Evolutionary conservation across 306 rosid species (phyloP), one percentile per base, ranked within the genome.

Genomic region (Herpetospermum pedunculosum): DNA sequence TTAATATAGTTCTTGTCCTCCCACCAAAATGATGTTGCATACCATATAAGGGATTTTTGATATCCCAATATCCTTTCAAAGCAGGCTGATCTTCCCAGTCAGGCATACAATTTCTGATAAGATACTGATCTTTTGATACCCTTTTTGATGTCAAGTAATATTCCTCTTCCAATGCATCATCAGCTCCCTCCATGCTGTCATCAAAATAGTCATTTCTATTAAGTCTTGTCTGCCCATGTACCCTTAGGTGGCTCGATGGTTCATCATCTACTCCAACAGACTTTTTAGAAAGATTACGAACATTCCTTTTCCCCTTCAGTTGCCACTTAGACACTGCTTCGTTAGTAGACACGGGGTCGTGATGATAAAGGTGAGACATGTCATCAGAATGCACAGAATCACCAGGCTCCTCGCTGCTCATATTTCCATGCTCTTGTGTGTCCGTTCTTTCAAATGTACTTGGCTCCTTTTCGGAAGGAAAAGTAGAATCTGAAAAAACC

Each of bases 281-380:
- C 77, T 87, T 87, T 77, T 84, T 95, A 9, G 81, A 67, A 78
- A 95, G 87, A 84, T 82, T 89, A 26, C 96, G 92, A 28, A 57
- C 87, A 70, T 95, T 95, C 88, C 97, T 85, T 81, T 95, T 95
- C 73, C 97, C 97, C 84, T 95, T 91, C 79, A 88, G 68, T 76
- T 88, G 88, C 99, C 99, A 95, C 83, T 95, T 91, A 76, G 99
- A 91, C 74, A 95, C 92, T 40, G 99, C 84, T 78, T 91, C 96
- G 77, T 77, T 87, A 48, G 87, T 64, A 77, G 84, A 76, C 69
- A 81, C 76, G 74, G 80, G 89, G 69, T 86, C 90, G 37, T 74
- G 91, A 23, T 47, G 78, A 82, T 87, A 89, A 52, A 77, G 86
- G 76, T 85, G 97, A 77, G 90, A 77, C 84, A 82, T 88, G 76